Base-by-base conservation (phyloP, 2,329 filamentous ascomycete species). In the Neofusicoccum sp. region DNA sequence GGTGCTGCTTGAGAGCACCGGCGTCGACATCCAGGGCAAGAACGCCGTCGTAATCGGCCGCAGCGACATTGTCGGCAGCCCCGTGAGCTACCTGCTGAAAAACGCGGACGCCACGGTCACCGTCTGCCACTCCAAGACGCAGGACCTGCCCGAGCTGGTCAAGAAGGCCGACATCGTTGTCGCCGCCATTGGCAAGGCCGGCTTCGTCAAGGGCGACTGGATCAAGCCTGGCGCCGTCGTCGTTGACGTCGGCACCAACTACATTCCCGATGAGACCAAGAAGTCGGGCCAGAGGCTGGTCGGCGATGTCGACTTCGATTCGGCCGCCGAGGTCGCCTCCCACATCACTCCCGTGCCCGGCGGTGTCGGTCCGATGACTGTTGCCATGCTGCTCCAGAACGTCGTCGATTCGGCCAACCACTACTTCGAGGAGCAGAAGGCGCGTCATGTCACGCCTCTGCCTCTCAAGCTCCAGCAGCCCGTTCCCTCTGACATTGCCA, bases 211-310 rank as follows among this genome's bases (percentile, higher is more conserved):
- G 78, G 95, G 93, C 65, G 91, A 96, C 63, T 98, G 93, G 92
- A 75, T 99, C 65, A 99, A 98, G 82, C 87, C 89, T 16, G 95
- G 93, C 36, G 91, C 86, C n/a, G 89, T 99, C 5, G 92, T 99
- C 41, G 96, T 99, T 70, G 95, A 99, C 71, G 95, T 99, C 16
- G 95, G 95, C 63, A 99, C 93, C 66, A 99, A 99, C 81, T 97
- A 92, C 80, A 87, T 98, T 61, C 85, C 90, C 5, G 95, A 99
- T 72, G 81, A 86, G 38, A 88, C 89, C 63, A 96, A 90, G 80
- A 97, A 97, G 80, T 96, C 91, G 11, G 95, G 95, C 34, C 86
- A 95, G 75, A 86, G 93, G 65, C 85, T 99, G 24, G 93, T 98
- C 6, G 95, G 95, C 63, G 95, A 99, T 74, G 95, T 99, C 43